These are phyloP conservation scores for Populus hybrid DNA, from an alignment of 441 rosid species.

Conservation along the genomic window DNA sequence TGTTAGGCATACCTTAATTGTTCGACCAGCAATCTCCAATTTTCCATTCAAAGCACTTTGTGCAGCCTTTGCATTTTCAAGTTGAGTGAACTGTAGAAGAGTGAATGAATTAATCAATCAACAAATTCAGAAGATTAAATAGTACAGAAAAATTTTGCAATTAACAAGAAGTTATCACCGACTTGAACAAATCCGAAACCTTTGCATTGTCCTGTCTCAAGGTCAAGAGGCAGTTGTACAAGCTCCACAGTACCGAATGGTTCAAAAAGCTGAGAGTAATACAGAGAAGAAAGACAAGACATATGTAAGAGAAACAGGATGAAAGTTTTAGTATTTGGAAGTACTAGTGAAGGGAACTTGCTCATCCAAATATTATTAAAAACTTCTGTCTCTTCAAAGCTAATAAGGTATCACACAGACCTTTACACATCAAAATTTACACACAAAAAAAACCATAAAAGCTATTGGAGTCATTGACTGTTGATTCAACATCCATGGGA, in stretches of 20 bases:
- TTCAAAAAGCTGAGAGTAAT: constrained; percentile 68
- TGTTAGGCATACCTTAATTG: constrained; percentile 58
- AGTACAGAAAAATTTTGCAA: neutral
- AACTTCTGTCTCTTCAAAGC: neutral
- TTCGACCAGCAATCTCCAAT: constrained; percentile 87
- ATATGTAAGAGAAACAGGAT: neutral
- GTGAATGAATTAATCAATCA: constrained; percentile 11
- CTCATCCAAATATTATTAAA: neutral
- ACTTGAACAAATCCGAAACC: constrained; percentile 97
- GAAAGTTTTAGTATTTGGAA: neutral
- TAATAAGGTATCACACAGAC: neutral
- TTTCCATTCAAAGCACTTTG: constrained; percentile 83
- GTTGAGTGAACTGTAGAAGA: constrained; percentile 66
- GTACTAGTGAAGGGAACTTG: neutral
- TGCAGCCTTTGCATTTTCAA: constrained; percentile 88
- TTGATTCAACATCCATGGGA: no score
- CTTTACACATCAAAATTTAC: no score
- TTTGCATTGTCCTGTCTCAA: constrained; percentile 91
- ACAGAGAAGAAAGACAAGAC: neutral
- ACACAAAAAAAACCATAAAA: no score
- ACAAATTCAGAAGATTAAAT: neutral
- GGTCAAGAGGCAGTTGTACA: constrained; percentile 89
- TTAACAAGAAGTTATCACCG: constrained; percentile 26
- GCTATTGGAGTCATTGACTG: neutral
- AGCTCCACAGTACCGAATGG: constrained; percentile 94